Base-by-base conservation (phyloP, 176 grass and related monocot genomes). In the Juncus effusus region DNA sequence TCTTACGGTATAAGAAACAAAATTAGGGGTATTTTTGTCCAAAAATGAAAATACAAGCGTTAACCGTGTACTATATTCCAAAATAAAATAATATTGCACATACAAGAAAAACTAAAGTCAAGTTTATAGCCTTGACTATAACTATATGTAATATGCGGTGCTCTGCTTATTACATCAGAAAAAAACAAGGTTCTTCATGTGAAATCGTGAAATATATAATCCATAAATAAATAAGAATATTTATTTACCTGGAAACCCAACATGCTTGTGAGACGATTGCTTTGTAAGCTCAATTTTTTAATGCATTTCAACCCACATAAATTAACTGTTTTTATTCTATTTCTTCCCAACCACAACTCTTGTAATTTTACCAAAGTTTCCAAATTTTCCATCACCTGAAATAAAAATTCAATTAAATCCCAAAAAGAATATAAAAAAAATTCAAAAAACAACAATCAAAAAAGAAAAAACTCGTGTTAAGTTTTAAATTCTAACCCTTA, bases 281-380 rank as follows among this genome's bases (percentile, higher is more conserved):
- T 99, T 70, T 99, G 94, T 60, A 99, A 82, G 65, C 94, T 93
- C 72, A 99, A 42, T 82, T 87, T 93, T 84, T 83, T 86, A 44
- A 99, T 99, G 35, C 74, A 79, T 71, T 84, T 93, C 80, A 93
- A 84, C 38, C 94, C 80, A 76, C 88, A 89, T 76, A 99, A 78
- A 62, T 93, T 93, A 54, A 93, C 74, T 42, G 69, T 76, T 68
- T 68, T 70, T 40, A 99, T 99, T 63, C 88, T 80, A 44, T 99
- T 99, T 84, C 83, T 79, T 76, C 88, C 94, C 51, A 99, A 75
- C 94, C 94, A 99, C 35, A 99, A 63, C 52, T 93, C 94, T 72
- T 84, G 74, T 28, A 99, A 81, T 64, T 93, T 82, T 84, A 68
- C 84, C 64, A 99, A 80, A 28, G 67, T 84, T 59, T 84, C 82